These are phyloP conservation scores for Metschnikowia lachancei DNA, from an alignment of 805 yeast genomes.

Conservation along the genomic window DNA sequence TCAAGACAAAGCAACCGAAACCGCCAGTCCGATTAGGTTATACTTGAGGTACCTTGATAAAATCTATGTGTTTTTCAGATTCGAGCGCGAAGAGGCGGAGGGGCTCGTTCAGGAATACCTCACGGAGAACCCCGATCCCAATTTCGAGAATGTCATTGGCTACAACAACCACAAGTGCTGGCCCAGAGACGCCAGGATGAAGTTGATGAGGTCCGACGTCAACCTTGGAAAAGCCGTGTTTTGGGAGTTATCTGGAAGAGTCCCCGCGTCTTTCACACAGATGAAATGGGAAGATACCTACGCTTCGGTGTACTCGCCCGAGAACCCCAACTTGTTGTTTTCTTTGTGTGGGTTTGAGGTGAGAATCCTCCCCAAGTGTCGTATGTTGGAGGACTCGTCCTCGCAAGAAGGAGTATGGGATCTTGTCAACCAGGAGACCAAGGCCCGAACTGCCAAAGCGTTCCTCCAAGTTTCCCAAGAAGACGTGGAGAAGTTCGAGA, in stretches of 20 bases:
- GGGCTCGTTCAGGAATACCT: slow-evolving; percentile 74
- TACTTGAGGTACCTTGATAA: slow-evolving; percentile 84
- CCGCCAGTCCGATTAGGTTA: slow-evolving; percentile 69
- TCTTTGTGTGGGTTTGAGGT: slow-evolving; percentile 96
- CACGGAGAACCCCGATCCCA: slow-evolving; percentile 88
- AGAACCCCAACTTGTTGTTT: slow-evolving; percentile 84
- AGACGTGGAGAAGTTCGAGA: slow-evolving; percentile 76
- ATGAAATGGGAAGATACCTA: slow-evolving; percentile 77
- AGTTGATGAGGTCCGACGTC: slow-evolving; percentile 85
- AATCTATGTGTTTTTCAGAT: slow-evolving; percentile 74
- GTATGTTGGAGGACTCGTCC: slow-evolving; percentile 53
- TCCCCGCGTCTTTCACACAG: slow-evolving; percentile 72
- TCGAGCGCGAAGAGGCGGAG: slow-evolving; percentile 67
- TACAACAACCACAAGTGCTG: slow-evolving; percentile 89
- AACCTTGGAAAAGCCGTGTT: slow-evolving; percentile 87
- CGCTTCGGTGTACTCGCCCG: slow-evolving; percentile 86
- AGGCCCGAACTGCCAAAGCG: slow-evolving; percentile 87
- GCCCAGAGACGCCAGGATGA: slow-evolving; percentile 93
- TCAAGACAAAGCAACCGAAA: slow-evolving; percentile 55
- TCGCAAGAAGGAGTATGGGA: slow-evolving; percentile 91
- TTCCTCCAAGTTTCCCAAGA: slow-evolving; percentile 77
- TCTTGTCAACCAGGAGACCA: slow-evolving; percentile 62
- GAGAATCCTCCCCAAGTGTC: slow-evolving; percentile 72
- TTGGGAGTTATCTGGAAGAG: slow-evolving; percentile 81
- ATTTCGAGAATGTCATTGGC: slow-evolving; percentile 80